phyloP scores from a whole-genome alignment of 2,329 filamentous ascomycete species.

The Claviceps digitariae region DNA sequence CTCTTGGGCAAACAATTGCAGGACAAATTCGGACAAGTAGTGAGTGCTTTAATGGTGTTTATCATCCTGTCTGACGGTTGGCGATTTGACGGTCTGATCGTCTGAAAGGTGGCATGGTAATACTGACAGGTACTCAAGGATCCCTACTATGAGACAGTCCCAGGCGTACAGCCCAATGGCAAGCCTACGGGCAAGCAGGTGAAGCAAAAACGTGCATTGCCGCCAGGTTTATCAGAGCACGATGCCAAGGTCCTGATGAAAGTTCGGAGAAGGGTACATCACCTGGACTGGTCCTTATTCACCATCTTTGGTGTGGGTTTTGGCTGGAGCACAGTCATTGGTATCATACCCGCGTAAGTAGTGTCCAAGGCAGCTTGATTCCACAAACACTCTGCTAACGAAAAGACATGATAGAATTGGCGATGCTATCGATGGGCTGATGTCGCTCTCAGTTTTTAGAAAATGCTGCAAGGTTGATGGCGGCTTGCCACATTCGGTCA shows the following conservation, averaged over 20 bases:
- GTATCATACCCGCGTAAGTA: slow-evolving; percentile 65
- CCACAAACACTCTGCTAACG: background rate
- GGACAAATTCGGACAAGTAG: slow-evolving; percentile 46
- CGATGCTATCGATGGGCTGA: slow-evolving; percentile 57
- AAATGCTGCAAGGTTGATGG: slow-evolving; percentile 64
- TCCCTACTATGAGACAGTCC: slow-evolving; percentile 76
- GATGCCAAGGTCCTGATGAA: slow-evolving; percentile 74
- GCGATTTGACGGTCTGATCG: too few relatives aligned
- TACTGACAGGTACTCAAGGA: slow-evolving; percentile 44
- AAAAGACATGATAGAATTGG: slow-evolving; percentile 43
- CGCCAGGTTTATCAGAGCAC: slow-evolving; percentile 67
- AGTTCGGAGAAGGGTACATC: slow-evolving; percentile 75
- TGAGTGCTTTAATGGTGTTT: slow-evolving; percentile 15
- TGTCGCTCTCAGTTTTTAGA: slow-evolving; percentile 63
- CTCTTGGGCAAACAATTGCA: slow-evolving; percentile 41
- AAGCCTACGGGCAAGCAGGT: slow-evolving; percentile 57
- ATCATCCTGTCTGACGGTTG: background rate
- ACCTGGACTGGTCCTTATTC: slow-evolving; percentile 74
- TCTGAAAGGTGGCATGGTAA: background rate
- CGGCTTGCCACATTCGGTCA: slow-evolving; percentile 50
- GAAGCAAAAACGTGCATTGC: slow-evolving; percentile 74
- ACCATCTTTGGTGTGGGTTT: slow-evolving; percentile 70
- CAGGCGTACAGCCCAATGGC: slow-evolving; percentile 55
- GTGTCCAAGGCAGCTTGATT: background rate
- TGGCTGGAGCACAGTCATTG: slow-evolving; percentile 81